Conservation (phyloP, 495 filamentous ascomycete genomes). For the Neurospora sp. region DNA sequence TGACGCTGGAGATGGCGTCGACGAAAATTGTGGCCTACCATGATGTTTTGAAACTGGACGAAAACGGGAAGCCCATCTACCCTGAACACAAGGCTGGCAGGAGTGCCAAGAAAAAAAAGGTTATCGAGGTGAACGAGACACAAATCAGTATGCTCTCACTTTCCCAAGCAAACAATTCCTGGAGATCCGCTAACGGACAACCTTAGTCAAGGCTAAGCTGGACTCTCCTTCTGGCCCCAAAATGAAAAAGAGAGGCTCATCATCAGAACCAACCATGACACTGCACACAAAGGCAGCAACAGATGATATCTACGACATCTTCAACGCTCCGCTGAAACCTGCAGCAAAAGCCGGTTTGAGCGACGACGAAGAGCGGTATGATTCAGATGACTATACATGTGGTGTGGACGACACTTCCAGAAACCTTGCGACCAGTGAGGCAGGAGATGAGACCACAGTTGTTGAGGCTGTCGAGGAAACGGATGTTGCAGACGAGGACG, state of each 20-base stretch:
- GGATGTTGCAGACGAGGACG: constrained; percentile 54
- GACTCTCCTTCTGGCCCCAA: constrained; percentile 77
- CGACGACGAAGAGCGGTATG: constrained; percentile 55
- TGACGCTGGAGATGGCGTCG: constrained; percentile 15
- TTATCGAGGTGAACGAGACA: constrained; percentile 70
- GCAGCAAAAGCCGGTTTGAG: constrained; percentile 35
- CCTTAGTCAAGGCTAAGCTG: constrained; percentile 78
- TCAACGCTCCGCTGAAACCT: constrained; percentile 76
- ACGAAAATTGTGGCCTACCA: constrained; percentile 36
- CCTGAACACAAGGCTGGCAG: constrained; percentile 17
- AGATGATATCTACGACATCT: constrained; percentile 94
- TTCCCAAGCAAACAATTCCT: neutral
- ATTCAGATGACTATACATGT: constrained; percentile 70
- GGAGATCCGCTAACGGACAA: constrained; percentile 7
- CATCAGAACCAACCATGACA: constrained; percentile 84
- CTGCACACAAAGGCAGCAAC: constrained; percentile 90
- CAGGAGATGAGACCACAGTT: constrained; percentile 22
- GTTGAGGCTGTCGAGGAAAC: constrained; percentile 16
- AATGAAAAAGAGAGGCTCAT: constrained; percentile 52
- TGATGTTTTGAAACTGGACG: constrained; percentile 36
- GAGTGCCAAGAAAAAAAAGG: constrained; percentile 50
- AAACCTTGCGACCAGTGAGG: constrained; percentile 42
- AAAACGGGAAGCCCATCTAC: constrained; percentile 37
- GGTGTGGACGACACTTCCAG: constrained; percentile 65
- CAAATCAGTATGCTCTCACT: constrained; percentile 58